Base-by-base conservation (phyloP, 371 early-diverging fungal species). In the Pancytospora philotis region DNA sequence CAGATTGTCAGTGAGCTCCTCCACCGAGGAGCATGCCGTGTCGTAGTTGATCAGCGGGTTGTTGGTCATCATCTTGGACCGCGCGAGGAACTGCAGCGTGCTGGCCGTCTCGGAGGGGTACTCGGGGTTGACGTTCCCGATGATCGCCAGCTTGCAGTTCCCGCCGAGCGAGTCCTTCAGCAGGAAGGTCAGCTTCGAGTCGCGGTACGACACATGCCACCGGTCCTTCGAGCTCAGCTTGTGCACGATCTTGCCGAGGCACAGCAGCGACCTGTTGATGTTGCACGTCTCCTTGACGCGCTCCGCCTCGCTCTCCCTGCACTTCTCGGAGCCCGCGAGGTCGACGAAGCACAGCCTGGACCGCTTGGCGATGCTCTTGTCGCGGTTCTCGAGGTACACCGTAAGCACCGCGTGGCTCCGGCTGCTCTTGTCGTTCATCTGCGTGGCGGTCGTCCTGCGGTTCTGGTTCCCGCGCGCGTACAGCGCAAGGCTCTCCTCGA, bases 281-380 rank as follows among this genome's bases (percentile, higher is more conserved):
- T 83, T 82, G 19, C 76, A 77, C 25, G 86, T 86, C 73, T 87
- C 87, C 37, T 68, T 61, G 0, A 69, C 79, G 39, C 84, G 83
- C 50, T 79, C 79, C 52, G 83, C 82, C 31, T 82, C 81, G 0
- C 83, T 84, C 2, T 81, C 75, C 16, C 77, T 71, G 1, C 84
- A 80, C 32, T 85, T 78, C 65, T 87, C 87, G 58, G 86, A 86
- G 76, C 87, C 87, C 45, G 87, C 87, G 34, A 87, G 74, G 83
- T 87, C 87, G 19, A 87, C 85, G 48, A 87, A 70, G 69, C 84
- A 84, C 41, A 87, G 73, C 66, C 84, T 85, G 31, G 82, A 79
- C 51, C 79, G 60, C 41, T 83, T 77, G 13, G 81, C 69, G 31
- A 70, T 69, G 50, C 75, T 81, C 16, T 76, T 79, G 10, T 66